These are phyloP conservation scores for Neocucurbitaria cava DNA, from an alignment of 2,329 filamentous ascomycete species.

Conservation along the genomic window DNA sequence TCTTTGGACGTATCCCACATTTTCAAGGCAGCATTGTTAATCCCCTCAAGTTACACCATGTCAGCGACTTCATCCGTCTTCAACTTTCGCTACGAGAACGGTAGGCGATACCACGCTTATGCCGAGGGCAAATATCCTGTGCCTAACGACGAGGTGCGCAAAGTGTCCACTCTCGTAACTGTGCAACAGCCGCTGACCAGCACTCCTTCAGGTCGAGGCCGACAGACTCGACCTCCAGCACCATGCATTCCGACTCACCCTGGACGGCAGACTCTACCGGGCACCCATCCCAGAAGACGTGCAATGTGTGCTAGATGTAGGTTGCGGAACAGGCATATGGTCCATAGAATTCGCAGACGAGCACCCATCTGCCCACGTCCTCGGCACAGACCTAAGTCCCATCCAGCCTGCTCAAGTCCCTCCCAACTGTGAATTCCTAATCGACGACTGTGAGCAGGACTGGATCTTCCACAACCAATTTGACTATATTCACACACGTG, in stretches of 20 bases:
- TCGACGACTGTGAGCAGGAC: slow-evolving; percentile 52
- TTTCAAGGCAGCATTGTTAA: background rate
- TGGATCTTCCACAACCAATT: slow-evolving; percentile 64
- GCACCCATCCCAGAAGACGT: slow-evolving; percentile 36
- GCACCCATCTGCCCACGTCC: slow-evolving; percentile 40
- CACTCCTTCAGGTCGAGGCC: slow-evolving; percentile 28
- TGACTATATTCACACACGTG: slow-evolving; percentile 64
- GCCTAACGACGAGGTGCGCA: slow-evolving; percentile 41
- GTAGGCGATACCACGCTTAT: slow-evolving; percentile 42
- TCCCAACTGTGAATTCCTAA: slow-evolving; percentile 44
- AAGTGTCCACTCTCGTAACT: background rate
- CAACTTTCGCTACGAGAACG: slow-evolving; percentile 40
- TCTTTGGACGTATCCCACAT: background rate
- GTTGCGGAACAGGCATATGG: slow-evolving; percentile 46
- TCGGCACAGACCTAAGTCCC: slow-evolving; percentile 45
- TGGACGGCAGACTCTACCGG: slow-evolving; percentile 38
- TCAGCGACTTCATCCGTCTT: slow-evolving; percentile 40
- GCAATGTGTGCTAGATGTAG: slow-evolving; percentile 41
- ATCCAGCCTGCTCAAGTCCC: slow-evolving; percentile 42
- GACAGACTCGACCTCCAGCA: slow-evolving; percentile 44
- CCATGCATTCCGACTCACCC: slow-evolving; percentile 42
- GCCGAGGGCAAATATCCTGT: slow-evolving; percentile 40
- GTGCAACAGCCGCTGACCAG: slow-evolving; percentile 5
- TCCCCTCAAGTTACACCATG: slow-evolving; percentile 32
- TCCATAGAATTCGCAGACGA: slow-evolving; percentile 41